These are phyloP conservation scores for Alternaria sp. DNA, from an alignment of 2,329 filamentous ascomycete genomes.

Conservation along the genomic window DNA sequence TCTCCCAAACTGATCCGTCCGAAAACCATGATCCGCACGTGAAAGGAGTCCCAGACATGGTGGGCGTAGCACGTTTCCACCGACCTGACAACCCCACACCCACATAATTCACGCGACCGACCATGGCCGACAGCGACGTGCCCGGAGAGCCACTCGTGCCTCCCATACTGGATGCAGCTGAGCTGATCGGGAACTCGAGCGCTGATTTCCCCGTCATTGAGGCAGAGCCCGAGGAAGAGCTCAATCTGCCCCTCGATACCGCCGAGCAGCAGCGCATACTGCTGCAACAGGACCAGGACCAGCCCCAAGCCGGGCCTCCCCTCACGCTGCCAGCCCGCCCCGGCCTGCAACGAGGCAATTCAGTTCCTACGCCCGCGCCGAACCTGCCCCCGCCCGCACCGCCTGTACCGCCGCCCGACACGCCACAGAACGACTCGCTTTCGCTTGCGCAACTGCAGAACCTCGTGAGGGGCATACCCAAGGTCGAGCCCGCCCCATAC, in stretches of 20 bases:
- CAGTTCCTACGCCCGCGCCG: slow-evolving; percentile 48
- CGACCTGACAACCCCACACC: slow-evolving; percentile 15
- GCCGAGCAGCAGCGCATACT: slow-evolving; percentile 43
- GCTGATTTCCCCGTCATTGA: slow-evolving; percentile 41
- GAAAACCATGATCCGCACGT: slow-evolving; percentile 28
- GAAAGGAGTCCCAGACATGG: slow-evolving; percentile 30
- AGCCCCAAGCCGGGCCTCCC: slow-evolving; percentile 24
- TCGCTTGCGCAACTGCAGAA: slow-evolving; percentile 56
- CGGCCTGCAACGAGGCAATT: slow-evolving; percentile 49
- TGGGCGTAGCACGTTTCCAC: slow-evolving; percentile 25
- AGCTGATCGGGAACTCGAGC: slow-evolving; percentile 40
- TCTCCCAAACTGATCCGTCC: background rate
- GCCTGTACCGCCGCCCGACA: slow-evolving; percentile 36
- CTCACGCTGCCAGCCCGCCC: slow-evolving; percentile 45
- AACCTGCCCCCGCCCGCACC: slow-evolving; percentile 53
- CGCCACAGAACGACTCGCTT: slow-evolving; percentile 51
- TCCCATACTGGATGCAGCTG: slow-evolving; percentile 46
- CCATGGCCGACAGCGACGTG: slow-evolving; percentile 36
- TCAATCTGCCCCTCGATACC: slow-evolving; percentile 46
- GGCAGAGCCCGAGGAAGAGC: slow-evolving; percentile 38
- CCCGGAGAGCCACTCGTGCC: slow-evolving; percentile 41
- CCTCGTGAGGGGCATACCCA: slow-evolving; percentile 54
- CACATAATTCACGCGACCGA: slow-evolving; percentile 17
- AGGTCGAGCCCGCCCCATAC: slow-evolving; percentile 62
- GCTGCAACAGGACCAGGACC: slow-evolving; percentile 27